These are phyloP conservation scores for Alternaria consortialis DNA, from an alignment of 2,329 filamentous ascomycete species.

Conservation along the genomic window DNA sequence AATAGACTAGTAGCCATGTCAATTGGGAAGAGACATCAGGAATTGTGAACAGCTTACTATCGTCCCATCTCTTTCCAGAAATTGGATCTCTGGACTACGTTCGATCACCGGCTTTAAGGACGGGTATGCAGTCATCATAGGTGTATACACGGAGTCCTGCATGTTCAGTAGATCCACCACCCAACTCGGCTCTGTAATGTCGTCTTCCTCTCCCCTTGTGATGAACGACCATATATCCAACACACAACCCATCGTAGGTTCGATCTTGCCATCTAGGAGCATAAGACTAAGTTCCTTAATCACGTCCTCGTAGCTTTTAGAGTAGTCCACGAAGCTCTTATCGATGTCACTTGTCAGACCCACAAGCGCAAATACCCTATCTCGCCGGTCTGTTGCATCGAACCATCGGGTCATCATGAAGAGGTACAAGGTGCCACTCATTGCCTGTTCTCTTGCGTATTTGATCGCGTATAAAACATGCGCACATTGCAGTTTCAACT, in stretches of 20 bases:
- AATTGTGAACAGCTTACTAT: neutral
- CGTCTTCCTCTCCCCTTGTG: neutral
- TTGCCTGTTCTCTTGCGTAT: neutral
- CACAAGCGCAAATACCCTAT: neutral
- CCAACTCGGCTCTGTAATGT: neutral
- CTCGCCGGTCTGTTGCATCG: neutral
- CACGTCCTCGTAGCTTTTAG: neutral
- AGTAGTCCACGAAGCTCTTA: neutral
- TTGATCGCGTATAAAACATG: neutral
- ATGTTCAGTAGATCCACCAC: neutral
- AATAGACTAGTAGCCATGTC: neutral
- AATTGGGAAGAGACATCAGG: neutral
- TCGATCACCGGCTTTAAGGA: neutral
- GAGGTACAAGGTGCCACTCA: neutral
- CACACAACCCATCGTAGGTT: neutral
- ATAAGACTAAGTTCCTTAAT: neutral
- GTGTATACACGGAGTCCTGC: neutral
- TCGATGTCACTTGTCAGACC: neutral
- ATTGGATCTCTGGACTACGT: neutral
- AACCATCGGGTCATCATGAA: neutral
- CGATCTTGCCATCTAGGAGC: neutral
- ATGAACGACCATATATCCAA: neutral
- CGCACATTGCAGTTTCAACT: neutral
- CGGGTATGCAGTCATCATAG: neutral
- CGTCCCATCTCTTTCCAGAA: neutral